Percentiles rank a stretch among this genome's conserved stretches.
Conservation (phyloP, 108 stramenopile genomes). For the Cyclostephanos invisitatus region DNA sequence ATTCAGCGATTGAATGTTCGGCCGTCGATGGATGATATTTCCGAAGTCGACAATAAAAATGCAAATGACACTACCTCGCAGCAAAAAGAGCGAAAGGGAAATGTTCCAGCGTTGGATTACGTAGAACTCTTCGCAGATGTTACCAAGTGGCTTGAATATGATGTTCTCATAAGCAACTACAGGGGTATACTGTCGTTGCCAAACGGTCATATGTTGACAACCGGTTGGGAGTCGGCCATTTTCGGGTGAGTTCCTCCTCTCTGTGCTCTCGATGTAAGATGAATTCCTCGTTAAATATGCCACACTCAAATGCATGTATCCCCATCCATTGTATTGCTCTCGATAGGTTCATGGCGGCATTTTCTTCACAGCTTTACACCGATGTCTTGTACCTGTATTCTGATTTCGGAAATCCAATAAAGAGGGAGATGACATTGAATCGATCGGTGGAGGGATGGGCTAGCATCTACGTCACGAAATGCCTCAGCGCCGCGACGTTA, state of each 20-base stretch:
- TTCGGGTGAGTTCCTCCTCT: constrained; percentile 15
- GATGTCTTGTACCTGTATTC: constrained; percentile 65
- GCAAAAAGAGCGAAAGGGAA: constrained; percentile 22
- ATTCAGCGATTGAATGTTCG: constrained; percentile 27
- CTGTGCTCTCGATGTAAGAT: too few species aligned
- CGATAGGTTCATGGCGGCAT: constrained; percentile 45
- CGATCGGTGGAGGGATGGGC: constrained; percentile 59
- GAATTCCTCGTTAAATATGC: neutral
- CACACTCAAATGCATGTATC: neutral
- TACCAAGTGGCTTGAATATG: constrained; percentile 80
- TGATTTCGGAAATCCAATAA: constrained; percentile 56
- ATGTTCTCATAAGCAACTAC: constrained; percentile 68
- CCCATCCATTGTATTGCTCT: neutral
- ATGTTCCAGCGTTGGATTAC: constrained; percentile 44
- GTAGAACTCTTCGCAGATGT: constrained; percentile 79
- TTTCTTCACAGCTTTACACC: constrained; percentile 73
- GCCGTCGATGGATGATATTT: neutral
- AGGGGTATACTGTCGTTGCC: constrained; percentile 45
- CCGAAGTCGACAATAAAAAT: neutral
- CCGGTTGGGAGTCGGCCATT: constrained; percentile 62
- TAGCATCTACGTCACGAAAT: constrained; percentile 55
- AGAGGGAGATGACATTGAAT: constrained; percentile 54
- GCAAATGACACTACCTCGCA: neutral
- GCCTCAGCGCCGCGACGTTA: constrained; percentile 58
- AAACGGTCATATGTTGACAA: constrained; percentile 36